phyloP scores from a whole-genome alignment of 2,329 filamentous ascomycete genomes.

The Diatrype stigma region DNA sequence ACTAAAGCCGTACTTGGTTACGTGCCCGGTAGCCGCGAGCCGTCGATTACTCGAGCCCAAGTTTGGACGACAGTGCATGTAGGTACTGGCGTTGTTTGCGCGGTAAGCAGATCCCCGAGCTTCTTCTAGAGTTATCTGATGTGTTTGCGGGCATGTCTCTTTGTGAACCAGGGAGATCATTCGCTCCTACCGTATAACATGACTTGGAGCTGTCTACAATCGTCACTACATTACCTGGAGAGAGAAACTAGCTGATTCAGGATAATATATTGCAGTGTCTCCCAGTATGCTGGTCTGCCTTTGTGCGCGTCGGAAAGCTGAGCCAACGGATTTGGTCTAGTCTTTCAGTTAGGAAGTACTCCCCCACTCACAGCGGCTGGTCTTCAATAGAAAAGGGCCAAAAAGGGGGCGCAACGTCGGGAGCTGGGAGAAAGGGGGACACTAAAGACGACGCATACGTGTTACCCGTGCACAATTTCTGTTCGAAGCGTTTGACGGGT shows the following conservation, averaged over 20 bases:
- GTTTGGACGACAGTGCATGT: conserved; percentile 21
- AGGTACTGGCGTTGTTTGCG: conserved; percentile 19
- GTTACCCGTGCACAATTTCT: too few relatives aligned
- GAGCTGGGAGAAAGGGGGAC: neutral
- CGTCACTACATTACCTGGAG: too few relatives aligned
- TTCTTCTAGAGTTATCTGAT: too few relatives aligned
- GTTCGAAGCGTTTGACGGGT: too few relatives aligned
- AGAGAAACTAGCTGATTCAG: too few relatives aligned
- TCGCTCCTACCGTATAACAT: too few relatives aligned
- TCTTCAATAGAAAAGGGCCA: conserved; percentile 1
- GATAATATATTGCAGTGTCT: too few relatives aligned
- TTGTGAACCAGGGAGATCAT: too few relatives aligned
- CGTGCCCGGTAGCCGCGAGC: conserved; percentile 5
- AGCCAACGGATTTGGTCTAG: neutral
- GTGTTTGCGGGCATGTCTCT: too few relatives aligned
- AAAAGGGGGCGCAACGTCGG: neutral
- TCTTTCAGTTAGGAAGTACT: conserved; percentile 1
- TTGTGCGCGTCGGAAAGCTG: conserved; percentile 4
- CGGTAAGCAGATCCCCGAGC: too few relatives aligned
- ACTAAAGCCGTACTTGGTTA: conserved; percentile 13
- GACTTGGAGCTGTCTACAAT: too few relatives aligned
- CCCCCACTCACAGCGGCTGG: conserved; percentile 1
- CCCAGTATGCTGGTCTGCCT: conserved; percentile 15
- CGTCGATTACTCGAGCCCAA: conserved; percentile 4
- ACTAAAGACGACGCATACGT: too few relatives aligned